These are phyloP conservation scores for Globisporangium cystogenes DNA, from an alignment of 352 stramenopile genomes.

Conservation along the genomic window DNA sequence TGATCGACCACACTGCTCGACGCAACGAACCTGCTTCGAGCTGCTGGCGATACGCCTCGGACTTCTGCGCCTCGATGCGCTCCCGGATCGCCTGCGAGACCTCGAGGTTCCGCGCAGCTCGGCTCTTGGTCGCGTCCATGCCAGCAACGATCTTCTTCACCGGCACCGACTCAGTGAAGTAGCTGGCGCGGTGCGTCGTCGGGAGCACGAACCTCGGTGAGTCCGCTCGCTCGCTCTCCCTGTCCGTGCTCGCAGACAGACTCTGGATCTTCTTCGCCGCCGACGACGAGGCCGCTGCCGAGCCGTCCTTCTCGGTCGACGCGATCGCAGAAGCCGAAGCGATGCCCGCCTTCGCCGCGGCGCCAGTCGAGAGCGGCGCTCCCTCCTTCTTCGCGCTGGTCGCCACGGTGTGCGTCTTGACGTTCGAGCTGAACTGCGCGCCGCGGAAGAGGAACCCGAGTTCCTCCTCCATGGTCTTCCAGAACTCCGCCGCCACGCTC, in stretches of 20 bases:
- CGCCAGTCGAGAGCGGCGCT: neutral
- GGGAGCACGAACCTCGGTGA: slow-evolving; percentile 34
- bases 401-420: slow-evolving; percentile 34
- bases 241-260: slow-evolving; percentile 21
- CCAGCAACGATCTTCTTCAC: slow-evolving; percentile 63
- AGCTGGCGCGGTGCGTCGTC: slow-evolving; percentile 35
- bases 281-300: slow-evolving; percentile 3
- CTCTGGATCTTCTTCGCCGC: slow-evolving; percentile 33
- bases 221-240: slow-evolving; percentile 14
- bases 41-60: slow-evolving; percentile 31
- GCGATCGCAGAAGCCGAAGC: neutral
- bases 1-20: neutral
- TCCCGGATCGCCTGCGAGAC: slow-evolving; percentile 64
- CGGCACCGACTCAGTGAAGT: slow-evolving; percentile 56
- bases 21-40: slow-evolving; percentile 30
- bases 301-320: slow-evolving; percentile 8
- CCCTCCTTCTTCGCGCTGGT: slow-evolving; percentile 9
- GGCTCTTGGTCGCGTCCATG: slow-evolving; percentile 54
- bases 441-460: slow-evolving; percentile 72
- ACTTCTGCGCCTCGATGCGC: slow-evolving; percentile 34
- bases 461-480: slow-evolving; percentile 58
- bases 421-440: slow-evolving; percentile 60
- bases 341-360: neutral
- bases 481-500: slow-evolving; percentile 43
- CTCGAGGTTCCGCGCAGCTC: slow-evolving; percentile 53